phyloP scores from a whole-genome alignment of 371 early-diverging fungal species.

The Mortierella sp. region DNA sequence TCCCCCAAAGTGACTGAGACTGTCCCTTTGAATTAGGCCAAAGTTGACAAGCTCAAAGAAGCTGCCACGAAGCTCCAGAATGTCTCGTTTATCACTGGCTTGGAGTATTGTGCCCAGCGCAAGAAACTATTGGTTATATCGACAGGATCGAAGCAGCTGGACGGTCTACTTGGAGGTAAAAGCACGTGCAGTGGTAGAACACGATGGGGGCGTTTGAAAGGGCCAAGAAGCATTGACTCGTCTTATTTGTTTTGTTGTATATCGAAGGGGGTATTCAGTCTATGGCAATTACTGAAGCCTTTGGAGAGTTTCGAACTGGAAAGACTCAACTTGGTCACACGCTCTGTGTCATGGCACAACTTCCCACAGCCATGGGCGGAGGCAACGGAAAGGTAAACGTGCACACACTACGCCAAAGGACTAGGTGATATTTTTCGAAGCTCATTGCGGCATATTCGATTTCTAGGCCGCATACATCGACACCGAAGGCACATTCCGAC shows the following conservation, averaged over 20 bases:
- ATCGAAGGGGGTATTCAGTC: conserved; percentile 85
- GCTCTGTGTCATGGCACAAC: conserved; percentile 80
- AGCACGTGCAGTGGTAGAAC: not conserved
- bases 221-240: not conserved
- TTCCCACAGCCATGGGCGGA: conserved; percentile 71
- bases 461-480: conserved; percentile 78
- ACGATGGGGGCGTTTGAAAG: not conserved
- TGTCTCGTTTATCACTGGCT: conserved; percentile 85
- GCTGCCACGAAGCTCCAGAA: conserved; percentile 66
- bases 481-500: conserved; percentile 83
- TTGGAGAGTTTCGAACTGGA: conserved; percentile 86
- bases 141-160: conserved; percentile 93
- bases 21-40: conserved; percentile 52
- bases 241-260: not conserved
- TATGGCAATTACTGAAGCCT: conserved; percentile 89
- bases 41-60: conserved; percentile 91
- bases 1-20: not conserved
- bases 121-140: conserved; percentile 83
- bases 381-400: conserved; percentile 73
- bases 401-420: not conserved
- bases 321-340: conserved; percentile 88
- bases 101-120: conserved; percentile 83
- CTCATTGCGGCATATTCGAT: no score
- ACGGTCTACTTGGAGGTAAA: conserved; percentile 85
- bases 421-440: not conserved